Evolutionary conservation across 257 asterid genomes (phyloP).

Genomic region (Solanum neorickii): DNA sequence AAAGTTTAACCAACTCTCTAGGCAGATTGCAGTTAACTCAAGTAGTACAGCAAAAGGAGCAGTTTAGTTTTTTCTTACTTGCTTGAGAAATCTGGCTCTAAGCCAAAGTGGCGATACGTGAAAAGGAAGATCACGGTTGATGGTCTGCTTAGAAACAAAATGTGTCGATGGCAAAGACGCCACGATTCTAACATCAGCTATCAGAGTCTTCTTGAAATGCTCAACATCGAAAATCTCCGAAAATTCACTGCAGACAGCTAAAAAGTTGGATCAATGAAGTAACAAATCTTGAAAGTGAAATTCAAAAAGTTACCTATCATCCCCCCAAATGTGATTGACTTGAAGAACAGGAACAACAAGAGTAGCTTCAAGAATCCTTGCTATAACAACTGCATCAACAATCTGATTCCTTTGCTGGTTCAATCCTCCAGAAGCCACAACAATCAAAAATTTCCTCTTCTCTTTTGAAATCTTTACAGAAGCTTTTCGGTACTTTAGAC

Average conservation of each 20-base stretch:
- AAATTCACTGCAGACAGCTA: conserved; percentile 40
- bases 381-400: conserved; percentile 58
- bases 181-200: conserved; percentile 45
- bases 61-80: conserved; percentile 19
- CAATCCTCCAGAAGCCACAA: conserved; percentile 58
- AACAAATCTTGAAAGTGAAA: neutral
- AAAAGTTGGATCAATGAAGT: neutral
- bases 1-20: neutral
- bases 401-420: conserved; percentile 68
- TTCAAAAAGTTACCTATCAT: conserved; percentile 19
- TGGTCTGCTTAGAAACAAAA: conserved; percentile 38
- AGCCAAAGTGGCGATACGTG: conserved; percentile 55
- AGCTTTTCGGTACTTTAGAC: conserved; percentile 31
- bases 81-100: conserved; percentile 39
- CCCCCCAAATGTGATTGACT: conserved; percentile 59
- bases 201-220: conserved; percentile 49
- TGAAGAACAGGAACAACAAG: conserved; percentile 54
- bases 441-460: conserved; percentile 42
- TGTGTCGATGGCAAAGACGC: conserved; percentile 52
- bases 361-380: conserved; percentile 52
- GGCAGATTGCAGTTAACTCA: neutral
- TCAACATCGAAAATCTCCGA: conserved; percentile 55
- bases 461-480: conserved; percentile 29
- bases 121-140: conserved; percentile 43
- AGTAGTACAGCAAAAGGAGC: neutral